Evolutionary conservation across 106 monocot species (phyloP).

Genomic region (Amphibolis antarctica): DNA sequence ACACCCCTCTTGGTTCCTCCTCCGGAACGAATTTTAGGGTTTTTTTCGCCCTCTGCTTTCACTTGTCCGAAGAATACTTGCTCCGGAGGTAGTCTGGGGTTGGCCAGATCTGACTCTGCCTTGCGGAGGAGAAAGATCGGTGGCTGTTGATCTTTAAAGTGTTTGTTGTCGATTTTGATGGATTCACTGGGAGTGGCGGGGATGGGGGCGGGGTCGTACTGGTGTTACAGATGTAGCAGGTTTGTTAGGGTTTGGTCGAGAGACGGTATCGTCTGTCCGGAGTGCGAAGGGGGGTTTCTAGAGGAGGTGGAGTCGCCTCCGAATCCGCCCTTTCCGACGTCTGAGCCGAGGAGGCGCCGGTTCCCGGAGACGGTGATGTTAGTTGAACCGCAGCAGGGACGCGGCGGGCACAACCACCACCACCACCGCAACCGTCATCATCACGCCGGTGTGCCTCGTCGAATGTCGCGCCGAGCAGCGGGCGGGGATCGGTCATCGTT

Average conservation of each 20-base stretch:
- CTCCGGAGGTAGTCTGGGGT: too few relatives aligned
- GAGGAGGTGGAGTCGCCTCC: slow-evolving; percentile 16
- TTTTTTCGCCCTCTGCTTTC: too few relatives aligned
- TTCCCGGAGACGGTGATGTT: slow-evolving; percentile 9
- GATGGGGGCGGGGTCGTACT: slow-evolving; percentile 12
- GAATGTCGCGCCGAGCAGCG: not conserved
- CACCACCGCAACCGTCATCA: not conserved
- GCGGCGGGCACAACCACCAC: not conserved
- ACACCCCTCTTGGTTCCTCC: too few relatives aligned
- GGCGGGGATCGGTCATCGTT: slow-evolving; percentile 17
- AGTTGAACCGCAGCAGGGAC: slow-evolving; percentile 3
- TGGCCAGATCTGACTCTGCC: too few relatives aligned
- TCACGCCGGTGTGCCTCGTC: not conserved
- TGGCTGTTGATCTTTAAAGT: not conserved
- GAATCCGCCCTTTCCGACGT: not conserved
- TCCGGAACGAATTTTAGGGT: too few relatives aligned
- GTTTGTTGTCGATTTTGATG: slow-evolving; percentile 1
- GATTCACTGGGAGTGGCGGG: not conserved
- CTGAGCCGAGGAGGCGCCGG: slow-evolving; percentile 2
- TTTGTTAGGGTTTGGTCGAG: slow-evolving; percentile 13
- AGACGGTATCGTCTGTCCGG: slow-evolving; percentile 14
- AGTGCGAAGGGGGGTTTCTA: slow-evolving; percentile 18
- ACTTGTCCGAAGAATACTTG: too few relatives aligned
- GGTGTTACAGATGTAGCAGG: slow-evolving; percentile 28
- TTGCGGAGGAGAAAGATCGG: too few relatives aligned